Conservation (phyloP, 345 rosid species). For the Boechera stricta region DNA sequence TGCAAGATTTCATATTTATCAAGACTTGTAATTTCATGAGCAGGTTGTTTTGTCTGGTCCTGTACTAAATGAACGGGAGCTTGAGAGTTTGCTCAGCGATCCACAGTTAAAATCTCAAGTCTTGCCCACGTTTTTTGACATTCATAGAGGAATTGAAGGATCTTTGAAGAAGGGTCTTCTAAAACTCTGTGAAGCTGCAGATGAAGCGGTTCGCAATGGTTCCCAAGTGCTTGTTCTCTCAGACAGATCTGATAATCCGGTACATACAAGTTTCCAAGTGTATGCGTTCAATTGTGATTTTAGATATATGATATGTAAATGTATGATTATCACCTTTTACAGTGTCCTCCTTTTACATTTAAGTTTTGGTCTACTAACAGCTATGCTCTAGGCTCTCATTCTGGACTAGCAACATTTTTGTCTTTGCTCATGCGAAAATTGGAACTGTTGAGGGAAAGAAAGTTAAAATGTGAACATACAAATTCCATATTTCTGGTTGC, state of each 20-base stretch:
- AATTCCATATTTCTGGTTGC: constrained; percentile 26
- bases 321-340: constrained; percentile 23
- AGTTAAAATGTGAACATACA: constrained; percentile 12
- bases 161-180: constrained; percentile 73
- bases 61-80: constrained; percentile 92
- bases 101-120: constrained; percentile 67
- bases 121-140: constrained; percentile 83
- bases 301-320: constrained; percentile 24
- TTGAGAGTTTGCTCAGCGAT: constrained; percentile 82
- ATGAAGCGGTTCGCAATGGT: constrained; percentile 96
- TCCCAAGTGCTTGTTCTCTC: constrained; percentile 94
- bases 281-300: constrained; percentile 16
- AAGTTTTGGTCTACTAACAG: constrained; percentile 2
- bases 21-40: constrained; percentile 29
- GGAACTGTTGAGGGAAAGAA: constrained; percentile 21
- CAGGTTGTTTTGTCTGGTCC: constrained; percentile 92
- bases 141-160: constrained; percentile 90
- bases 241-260: constrained; percentile 86
- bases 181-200: constrained; percentile 95
- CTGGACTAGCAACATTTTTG: constrained; percentile 15
- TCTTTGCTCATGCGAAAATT: constrained; percentile 15
- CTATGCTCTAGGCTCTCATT: constrained; percentile 11
- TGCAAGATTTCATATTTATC: constrained; percentile 26
- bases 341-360: neutral
- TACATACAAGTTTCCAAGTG: constrained; percentile 44